phyloP scores from a whole-genome alignment of 495 filamentous ascomycete species.

The Hyaloscypha variabilis region DNA sequence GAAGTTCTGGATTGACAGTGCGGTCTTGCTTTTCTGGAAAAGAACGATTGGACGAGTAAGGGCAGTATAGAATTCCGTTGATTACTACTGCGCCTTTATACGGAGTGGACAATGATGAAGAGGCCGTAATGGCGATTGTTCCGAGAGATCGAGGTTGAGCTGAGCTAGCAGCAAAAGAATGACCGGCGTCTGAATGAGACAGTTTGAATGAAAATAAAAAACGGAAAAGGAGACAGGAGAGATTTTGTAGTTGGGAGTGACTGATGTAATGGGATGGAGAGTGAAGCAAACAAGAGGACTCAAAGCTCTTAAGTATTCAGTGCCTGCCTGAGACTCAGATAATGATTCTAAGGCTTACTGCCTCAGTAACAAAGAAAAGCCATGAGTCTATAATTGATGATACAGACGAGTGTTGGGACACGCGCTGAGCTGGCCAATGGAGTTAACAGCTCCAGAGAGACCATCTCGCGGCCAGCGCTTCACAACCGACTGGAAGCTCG shows the following conservation, averaged over 20 bases:
- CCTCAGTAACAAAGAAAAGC: conserved; percentile 18
- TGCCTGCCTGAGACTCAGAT: conserved; percentile 1
- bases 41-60: conserved; percentile 11
- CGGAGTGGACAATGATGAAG: conserved; percentile 14
- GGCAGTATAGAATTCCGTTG: conserved; percentile 27
- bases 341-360: conserved; percentile 1
- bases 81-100: conserved; percentile 27
- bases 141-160: conserved; percentile 13
- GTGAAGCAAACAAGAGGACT: conserved; percentile 25
- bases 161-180: conserved; percentile 33
- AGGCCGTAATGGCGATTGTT: conserved; percentile 19
- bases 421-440: conserved; percentile 32
- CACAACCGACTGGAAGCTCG: conserved; percentile 24
- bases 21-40: not conserved
- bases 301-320: conserved; percentile 31
- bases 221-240: conserved; percentile 14
- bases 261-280: conserved; percentile 28
- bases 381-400: conserved; percentile 34
- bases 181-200: conserved; percentile 31
- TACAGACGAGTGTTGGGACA: conserved; percentile 30
- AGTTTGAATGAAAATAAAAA: conserved; percentile 25
- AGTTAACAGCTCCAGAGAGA: not conserved
- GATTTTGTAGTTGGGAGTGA: conserved; percentile 24
- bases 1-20: not conserved
- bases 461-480: conserved; percentile 26